Evolutionary conservation across 176 grass and related monocot species (phyloP).

Genomic region (Eragrostis nindensis): DNA sequence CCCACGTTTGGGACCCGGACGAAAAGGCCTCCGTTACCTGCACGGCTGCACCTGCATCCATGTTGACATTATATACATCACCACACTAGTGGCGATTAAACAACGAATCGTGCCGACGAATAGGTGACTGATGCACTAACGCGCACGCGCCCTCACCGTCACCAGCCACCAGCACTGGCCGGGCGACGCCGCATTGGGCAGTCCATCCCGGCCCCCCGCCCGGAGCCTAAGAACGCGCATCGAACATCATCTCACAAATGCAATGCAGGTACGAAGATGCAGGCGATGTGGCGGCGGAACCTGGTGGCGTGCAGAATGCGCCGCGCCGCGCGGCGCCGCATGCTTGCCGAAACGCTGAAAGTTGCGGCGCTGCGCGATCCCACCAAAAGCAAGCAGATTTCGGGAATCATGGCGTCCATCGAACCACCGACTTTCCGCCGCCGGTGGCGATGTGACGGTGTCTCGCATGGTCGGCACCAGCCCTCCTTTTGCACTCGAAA

Average conservation of each 20-base stretch:
- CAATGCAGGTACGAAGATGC: neutral
- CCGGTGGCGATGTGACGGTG: neutral
- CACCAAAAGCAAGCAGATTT: neutral
- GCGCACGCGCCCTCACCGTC: neutral
- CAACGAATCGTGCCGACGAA: neutral
- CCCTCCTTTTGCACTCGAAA: neutral
- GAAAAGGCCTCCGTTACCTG: conserved; percentile 1
- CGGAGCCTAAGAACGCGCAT: neutral
- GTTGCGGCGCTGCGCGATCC: neutral
- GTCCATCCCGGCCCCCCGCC: neutral
- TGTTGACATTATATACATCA: neutral
- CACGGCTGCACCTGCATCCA: neutral
- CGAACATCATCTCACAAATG: neutral
- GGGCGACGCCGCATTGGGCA: too few relatives aligned
- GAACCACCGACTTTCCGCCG: neutral
- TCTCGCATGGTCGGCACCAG: neutral
- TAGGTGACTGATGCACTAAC: neutral
- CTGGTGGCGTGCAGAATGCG: neutral
- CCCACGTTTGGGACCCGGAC: neutral
- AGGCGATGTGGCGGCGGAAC: neutral
- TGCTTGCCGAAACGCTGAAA: neutral
- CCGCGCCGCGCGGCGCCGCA: neutral
- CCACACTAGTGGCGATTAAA: neutral
- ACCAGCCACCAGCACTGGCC: neutral
- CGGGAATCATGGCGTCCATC: neutral